These are phyloP conservation scores for Fusarium sp. DNA, from an alignment of 2,329 filamentous ascomycete genomes.

Conservation along the genomic window DNA sequence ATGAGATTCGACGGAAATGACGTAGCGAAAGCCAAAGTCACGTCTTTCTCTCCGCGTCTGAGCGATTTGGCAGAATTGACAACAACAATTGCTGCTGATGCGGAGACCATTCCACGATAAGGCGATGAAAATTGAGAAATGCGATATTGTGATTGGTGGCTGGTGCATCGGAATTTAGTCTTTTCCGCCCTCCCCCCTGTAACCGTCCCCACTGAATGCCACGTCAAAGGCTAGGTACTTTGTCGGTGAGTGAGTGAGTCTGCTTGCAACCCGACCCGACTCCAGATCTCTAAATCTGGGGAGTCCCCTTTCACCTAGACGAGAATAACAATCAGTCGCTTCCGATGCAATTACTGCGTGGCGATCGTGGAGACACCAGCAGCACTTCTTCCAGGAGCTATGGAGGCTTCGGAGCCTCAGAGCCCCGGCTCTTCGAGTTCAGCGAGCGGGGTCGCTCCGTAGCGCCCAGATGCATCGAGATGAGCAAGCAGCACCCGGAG, in stretches of 20 bases:
- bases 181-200: conserved; percentile 32
- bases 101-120: conserved; percentile 13
- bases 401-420: conserved; percentile 32
- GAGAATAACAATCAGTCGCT: conserved; percentile 15
- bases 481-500: conserved; percentile 31
- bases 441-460: conserved; percentile 33
- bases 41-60: conserved; percentile 1
- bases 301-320: conserved; percentile 11
- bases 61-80: conserved; percentile 13
- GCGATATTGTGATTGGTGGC: not conserved
- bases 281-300: conserved; percentile 22
- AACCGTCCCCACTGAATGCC: conserved; percentile 22
- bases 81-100: not conserved
- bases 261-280: conserved; percentile 18
- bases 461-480: conserved; percentile 31
- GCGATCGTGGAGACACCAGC: conserved; percentile 38
- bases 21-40: not conserved
- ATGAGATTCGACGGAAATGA: not conserved
- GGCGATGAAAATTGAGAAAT: not conserved
- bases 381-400: conserved; percentile 34
- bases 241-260: conserved; percentile 37
- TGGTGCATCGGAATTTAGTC: conserved; percentile 22
- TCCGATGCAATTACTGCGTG: conserved; percentile 37
- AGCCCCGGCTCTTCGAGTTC: conserved; percentile 36
- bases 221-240: conserved; percentile 29